Evolutionary conservation across 2,329 filamentous ascomycete species (phyloP).

Genomic region (Xylariomycetidae sp.): DNA sequence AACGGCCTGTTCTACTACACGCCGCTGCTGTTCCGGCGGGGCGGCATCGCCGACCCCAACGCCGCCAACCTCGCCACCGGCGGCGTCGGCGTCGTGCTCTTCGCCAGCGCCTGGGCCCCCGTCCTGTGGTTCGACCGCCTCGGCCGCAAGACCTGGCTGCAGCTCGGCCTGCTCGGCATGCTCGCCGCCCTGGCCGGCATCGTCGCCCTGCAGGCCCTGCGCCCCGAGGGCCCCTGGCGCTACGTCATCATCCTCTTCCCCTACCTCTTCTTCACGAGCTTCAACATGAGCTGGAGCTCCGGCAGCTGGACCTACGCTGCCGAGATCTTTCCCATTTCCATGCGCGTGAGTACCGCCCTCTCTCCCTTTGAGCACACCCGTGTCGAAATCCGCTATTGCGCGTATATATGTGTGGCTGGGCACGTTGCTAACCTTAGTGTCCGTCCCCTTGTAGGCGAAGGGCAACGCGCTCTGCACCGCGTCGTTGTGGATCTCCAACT

Average conservation of each 20-base stretch:
- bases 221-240: no score
- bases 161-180: conserved; percentile 24
- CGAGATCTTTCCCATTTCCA: conserved; percentile 15
- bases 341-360: neutral
- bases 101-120: conserved; percentile 25
- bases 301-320: conserved; percentile 21
- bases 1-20: conserved; percentile 27
- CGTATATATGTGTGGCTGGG: neutral
- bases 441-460: conserved; percentile 16
- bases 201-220: no score
- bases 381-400: neutral
- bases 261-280: conserved; percentile 18
- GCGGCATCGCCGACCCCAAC: conserved; percentile 18
- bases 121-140: conserved; percentile 26
- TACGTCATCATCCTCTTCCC: conserved; percentile 19
- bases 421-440: neutral
- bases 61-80: conserved; percentile 24
- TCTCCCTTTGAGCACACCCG: no score
- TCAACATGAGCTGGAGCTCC: conserved; percentile 21
- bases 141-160: conserved; percentile 26
- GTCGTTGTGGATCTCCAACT: conserved; percentile 23
- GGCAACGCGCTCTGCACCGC: conserved; percentile 21
- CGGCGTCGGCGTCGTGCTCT: conserved; percentile 23
- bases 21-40: conserved; percentile 19
- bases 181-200: conserved; percentile 21